Base-by-base conservation (phyloP, 306 rosid genomes). In the Castanopsis chinensis region DNA sequence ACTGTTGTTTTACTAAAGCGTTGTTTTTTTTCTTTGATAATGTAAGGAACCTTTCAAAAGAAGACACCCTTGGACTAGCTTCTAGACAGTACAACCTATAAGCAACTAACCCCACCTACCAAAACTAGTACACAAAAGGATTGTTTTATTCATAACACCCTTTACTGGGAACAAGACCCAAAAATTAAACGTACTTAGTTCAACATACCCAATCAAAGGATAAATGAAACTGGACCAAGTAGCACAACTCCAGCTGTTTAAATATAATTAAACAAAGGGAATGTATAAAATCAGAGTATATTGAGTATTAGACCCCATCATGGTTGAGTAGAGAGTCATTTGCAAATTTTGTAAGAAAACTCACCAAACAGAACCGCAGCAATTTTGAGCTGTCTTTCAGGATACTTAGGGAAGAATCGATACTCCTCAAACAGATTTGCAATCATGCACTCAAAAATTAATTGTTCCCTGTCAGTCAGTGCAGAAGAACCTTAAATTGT, bases 371-470 rank as follows among this genome's bases (percentile, higher is more conserved):
- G 92, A 78, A 91, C 79, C 27, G 98, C 99, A 17, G 98, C 98
- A 83, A 96, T 90, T 90, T 84, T 89, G 64, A 96, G 94, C 82
- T 96, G 99, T 86, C 87, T 88, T 84, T 96, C 99, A 65, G 99
- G 99, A 86, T 96, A 96, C 88, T 92, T 96, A 15, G 96, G 96
- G 74, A 93, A 96, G 88, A 96, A 96, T 68, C 90, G 87, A 82
- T 90, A 96, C 90, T 96, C 98, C 83, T 96, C 99, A 69, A 93
- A 96, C 79, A 93, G 88, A 89, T 96, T 96, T 7, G 91, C 94
- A 32, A 90, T 90, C 99, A 96, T 96, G 88, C 97, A 96, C 43
- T 89, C 98, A 64, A 91, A 96, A 74, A 96, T 90, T 76, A 77
- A 82, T 55, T 89, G 88, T 83, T 96, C 98, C 96, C 99, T 96